Evolutionary conservation across 257 asterid species (phyloP).

Genomic region (Nicotiana tomentosiformis): DNA sequence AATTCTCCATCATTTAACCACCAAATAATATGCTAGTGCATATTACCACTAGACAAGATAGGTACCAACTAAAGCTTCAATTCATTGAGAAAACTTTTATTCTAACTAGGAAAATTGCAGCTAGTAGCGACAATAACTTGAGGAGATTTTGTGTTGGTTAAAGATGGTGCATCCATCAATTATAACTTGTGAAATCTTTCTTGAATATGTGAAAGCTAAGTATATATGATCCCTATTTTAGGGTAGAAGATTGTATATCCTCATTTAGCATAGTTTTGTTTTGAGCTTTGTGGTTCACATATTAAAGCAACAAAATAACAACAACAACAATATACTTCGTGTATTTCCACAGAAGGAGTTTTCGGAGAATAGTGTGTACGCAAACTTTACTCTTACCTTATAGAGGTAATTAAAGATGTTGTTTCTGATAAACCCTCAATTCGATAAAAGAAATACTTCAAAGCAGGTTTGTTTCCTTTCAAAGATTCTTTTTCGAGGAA

Average conservation of each 20-base stretch:
- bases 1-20: background rate
- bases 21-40: background rate
- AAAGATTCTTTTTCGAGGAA: background rate
- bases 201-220: background rate
- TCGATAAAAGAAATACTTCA: too few species aligned
- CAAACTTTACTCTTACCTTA: too few species aligned
- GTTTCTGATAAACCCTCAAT: too few species aligned
- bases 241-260: background rate
- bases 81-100: background rate
- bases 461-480: background rate
- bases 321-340: too few species aligned
- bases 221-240: background rate
- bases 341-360: too few species aligned
- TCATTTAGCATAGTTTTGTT: background rate
- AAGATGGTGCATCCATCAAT: slow-evolving; percentile 19
- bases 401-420: too few species aligned
- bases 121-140: background rate
- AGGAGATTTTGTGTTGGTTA: slow-evolving; percentile 14
- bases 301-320: background rate
- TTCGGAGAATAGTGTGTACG: too few species aligned
- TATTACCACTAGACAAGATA: background rate
- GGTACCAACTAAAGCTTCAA: background rate
- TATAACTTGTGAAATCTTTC: background rate
- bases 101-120: background rate
- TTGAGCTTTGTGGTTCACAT: background rate